Base-by-base conservation (phyloP, 106 monocot species). In the Acanthochlamys bracteata region DNA sequence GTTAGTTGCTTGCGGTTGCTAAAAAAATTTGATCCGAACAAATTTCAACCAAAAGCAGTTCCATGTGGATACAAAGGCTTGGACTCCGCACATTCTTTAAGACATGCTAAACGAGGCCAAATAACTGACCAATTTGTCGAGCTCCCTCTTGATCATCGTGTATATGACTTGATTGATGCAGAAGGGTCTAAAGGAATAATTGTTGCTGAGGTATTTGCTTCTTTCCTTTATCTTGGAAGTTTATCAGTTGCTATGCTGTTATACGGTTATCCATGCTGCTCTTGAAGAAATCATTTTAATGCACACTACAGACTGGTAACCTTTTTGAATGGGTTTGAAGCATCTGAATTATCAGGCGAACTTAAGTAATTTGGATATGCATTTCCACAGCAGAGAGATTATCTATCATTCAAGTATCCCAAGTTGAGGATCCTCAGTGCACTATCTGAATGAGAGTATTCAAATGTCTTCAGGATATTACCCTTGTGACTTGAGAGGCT, bases 161-260 rank as follows among this genome's bases (percentile, higher is more conserved):
- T 96, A 69, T 96, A 96, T 83, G 96, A 96, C 66, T 82, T 96
- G 71, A 62, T 96, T 68, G 88, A 88, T 70, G 80, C 67, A 49
- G 83, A 80, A 80, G 91, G 96, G 26, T 53, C 73, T 20, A 88
- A 81, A 80, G 96, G 96, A 80, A 82, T 96, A 60, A 96, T 87
- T 55, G 78, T 81, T 47, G 24, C 69, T 67, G 85, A 91, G 96
- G 96, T 96, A 84, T 16, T 27, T 33, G 24, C 14, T 14, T 20
- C 4, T 19, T 15, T 57, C 11, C 14, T 47, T 25, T 6, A 15
- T 27, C 20, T 24, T 26, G 23, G n/a, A n/a, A n/a, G n/a, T 43
- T 43, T 43, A 39, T 39, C 13, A 27, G 45, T 66, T 66, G 13
- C 9, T 9, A 41, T 55, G 26, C 43, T 45, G 20, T 66, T 57